Conservation (phyloP, 345 rosid species). For the Euphorbia pulcherrima region DNA sequence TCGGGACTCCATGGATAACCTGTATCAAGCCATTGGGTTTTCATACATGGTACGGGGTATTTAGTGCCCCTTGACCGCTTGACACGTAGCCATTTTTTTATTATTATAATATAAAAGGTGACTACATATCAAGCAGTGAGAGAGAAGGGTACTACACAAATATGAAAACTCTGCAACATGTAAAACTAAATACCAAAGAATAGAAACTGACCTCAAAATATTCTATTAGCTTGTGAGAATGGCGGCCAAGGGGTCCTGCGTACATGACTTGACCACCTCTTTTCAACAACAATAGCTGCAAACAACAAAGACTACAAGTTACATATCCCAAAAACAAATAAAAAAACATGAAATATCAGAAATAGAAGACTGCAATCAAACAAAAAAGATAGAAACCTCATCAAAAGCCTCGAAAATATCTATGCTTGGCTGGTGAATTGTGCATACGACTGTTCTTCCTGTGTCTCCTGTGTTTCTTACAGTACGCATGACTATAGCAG, state of each 20-base stretch:
- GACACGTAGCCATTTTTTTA: too few relatives aligned
- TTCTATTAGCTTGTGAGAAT: slow-evolving; percentile 74
- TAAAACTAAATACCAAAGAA: not conserved
- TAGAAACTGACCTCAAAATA: slow-evolving; percentile 64
- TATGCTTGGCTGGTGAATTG: slow-evolving; percentile 94
- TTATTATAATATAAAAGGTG: too few relatives aligned
- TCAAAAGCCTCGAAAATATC: slow-evolving; percentile 91
- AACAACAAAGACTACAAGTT: slow-evolving; percentile 11
- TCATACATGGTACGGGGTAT: too few relatives aligned
- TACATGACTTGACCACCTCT: slow-evolving; percentile 92
- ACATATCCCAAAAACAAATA: not conserved
- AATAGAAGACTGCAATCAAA: not conserved
- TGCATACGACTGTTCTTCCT: slow-evolving; percentile 93
- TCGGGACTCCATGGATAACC: slow-evolving; percentile 71
- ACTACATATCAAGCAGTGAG: too few relatives aligned
- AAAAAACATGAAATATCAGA: not conserved
- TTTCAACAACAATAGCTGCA: slow-evolving; percentile 80
- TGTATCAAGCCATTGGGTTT: slow-evolving; percentile 22
- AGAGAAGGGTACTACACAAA: too few relatives aligned
- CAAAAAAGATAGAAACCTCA: slow-evolving; percentile 48
- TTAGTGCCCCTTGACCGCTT: too few relatives aligned
- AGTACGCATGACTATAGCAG: slow-evolving; percentile 92
- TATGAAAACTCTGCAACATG: not conserved
- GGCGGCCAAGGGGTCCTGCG: slow-evolving; percentile 69
- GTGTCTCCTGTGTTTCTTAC: slow-evolving; percentile 92